Conservation (phyloP, 306 rosid species). For the Citrullus mucosospermus region DNA sequence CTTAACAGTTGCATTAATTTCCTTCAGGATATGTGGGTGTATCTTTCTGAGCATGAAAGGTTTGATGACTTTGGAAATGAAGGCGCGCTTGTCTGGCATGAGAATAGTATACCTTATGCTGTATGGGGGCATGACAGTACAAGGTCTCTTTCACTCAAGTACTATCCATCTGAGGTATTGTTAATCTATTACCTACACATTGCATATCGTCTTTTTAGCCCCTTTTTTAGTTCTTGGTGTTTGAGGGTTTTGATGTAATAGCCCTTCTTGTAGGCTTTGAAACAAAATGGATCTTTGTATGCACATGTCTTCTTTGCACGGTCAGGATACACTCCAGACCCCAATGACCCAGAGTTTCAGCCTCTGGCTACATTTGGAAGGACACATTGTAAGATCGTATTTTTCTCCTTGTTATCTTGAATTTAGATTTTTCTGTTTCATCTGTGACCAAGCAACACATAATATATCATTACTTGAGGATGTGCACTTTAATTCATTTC, state of each 20-base stretch:
- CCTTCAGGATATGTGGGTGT: conserved; percentile 89
- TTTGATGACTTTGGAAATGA: conserved; percentile 71
- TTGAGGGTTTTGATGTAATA: background rate
- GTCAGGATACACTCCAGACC: conserved; percentile 81
- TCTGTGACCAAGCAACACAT: background rate
- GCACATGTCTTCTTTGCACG: conserved; percentile 86
- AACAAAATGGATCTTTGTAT: conserved; percentile 69
- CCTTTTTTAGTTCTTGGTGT: background rate
- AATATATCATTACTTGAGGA: conserved; percentile 5
- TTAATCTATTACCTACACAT: background rate
- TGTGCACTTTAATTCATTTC: conserved; percentile 24
- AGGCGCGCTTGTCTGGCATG: conserved; percentile 78
- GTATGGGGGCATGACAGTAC: conserved; percentile 62
- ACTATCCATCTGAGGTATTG: conserved; percentile 64
- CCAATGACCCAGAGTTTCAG: conserved; percentile 76
- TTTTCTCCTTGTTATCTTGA: background rate
- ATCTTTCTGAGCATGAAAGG: conserved; percentile 61
- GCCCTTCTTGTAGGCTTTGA: conserved; percentile 41
- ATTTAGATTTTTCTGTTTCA: background rate
- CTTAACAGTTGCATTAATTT: conserved; percentile 1
- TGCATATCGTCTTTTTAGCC: background rate
- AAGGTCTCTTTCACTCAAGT: conserved; percentile 46
- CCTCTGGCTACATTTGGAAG: conserved; percentile 65
- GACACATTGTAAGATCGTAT: conserved; percentile 45
- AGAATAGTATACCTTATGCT: conserved; percentile 73